A percentile compares a stretch with the other conserved stretches of the same genome.
These are phyloP conservation scores for Coffea canephora DNA, from an alignment of 257 asterid species.

Conservation along the genomic window DNA sequence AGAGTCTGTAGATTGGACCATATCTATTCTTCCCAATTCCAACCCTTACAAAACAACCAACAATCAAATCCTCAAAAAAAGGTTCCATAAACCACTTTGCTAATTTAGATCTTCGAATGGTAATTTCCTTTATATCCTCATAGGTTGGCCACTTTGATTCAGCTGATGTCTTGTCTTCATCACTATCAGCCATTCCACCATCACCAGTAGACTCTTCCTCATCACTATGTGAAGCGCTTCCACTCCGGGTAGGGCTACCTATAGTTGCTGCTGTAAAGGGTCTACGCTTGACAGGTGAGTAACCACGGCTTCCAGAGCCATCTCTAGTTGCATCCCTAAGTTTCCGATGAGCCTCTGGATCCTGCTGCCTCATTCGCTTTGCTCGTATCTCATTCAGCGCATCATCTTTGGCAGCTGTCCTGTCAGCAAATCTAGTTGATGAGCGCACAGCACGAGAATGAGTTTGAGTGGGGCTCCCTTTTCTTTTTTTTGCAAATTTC, in stretches of 20 bases:
- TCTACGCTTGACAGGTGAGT: conserved; percentile 84
- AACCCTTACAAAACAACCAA: conserved; percentile 93
- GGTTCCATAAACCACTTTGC: conserved; percentile 99
- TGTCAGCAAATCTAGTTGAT: conserved; percentile 55
- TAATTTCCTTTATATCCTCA: conserved; percentile 83
- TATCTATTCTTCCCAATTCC: conserved; percentile 84
- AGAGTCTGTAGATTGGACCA: conserved; percentile 85
- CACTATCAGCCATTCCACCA: conserved; percentile 88
- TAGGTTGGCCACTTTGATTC: conserved; percentile 71
- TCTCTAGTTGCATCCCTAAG: conserved; percentile 63
- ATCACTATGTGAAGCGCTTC: conserved; percentile 72
- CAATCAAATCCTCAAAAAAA: conserved; percentile 87
- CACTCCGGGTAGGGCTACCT: conserved; percentile 73
- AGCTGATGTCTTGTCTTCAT: conserved; percentile 66
- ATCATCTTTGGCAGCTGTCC: conserved; percentile 85
- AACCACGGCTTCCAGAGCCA: conserved; percentile 60
- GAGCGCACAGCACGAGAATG: conserved; percentile 81
- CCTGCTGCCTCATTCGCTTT: conserved; percentile 59
- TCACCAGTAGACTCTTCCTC: conserved; percentile 80
- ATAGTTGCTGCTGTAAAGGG: conserved; percentile 56
- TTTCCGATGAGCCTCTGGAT: conserved; percentile 38
- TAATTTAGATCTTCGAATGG: conserved; percentile 85
- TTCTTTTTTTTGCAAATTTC: conserved; percentile 48
- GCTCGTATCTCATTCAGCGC: conserved; percentile 53
- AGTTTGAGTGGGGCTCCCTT: conserved; percentile 69